Evolutionary conservation across 495 filamentous ascomycete genomes (phyloP), one percentile per base, ranked within the genome.

Genomic region (Neurospora sp.): DNA sequence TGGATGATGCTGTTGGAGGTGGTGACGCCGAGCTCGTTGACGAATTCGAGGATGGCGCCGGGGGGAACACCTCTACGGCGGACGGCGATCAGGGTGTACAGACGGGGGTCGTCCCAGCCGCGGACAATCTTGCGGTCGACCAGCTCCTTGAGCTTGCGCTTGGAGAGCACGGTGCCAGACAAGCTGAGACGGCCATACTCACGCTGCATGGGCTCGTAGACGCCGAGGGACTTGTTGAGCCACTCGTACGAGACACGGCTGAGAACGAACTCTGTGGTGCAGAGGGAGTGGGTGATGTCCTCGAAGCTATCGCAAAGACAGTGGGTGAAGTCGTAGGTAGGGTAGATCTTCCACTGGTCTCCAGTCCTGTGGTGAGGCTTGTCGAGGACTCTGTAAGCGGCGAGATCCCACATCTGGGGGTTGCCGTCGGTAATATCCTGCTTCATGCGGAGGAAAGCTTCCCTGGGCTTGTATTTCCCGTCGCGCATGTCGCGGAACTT

Each of bases 391-490:
- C 94, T 87, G 82, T 95, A 97, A 6, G 94, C 94, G 8, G 91
- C 89, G 70, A 94, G 79, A 78, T 92, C 90, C 90, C 90, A 92
- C 87, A 91, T 82, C 81, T 92, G 90, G 3, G 90, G 90, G 78
- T 92, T 92, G 17, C 86, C 86, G 73, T 84, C 79, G 70, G 76
- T 80, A 73, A 84, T 84, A 40, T 91, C 87, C 83, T 92, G 94
- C 81, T 97, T 97, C 94, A 98, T 97, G 70, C 96, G 90, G 65
- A 99, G 82, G 75, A 93, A 93, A 3, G 94, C 96, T 76, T 93
- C 92, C 75, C 90, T 88, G 3, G 96, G 92, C 78, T 91, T 90
- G 81, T 98, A 98, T 79, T 93, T 90, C 31, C 96, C 96, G 79
- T 95, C 93, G 27, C 90, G 84, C 96, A 99, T 98, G 35, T 88